Conservation (phyloP, 768 basidiomycete genomes). For the Auricularia sp. region DNA sequence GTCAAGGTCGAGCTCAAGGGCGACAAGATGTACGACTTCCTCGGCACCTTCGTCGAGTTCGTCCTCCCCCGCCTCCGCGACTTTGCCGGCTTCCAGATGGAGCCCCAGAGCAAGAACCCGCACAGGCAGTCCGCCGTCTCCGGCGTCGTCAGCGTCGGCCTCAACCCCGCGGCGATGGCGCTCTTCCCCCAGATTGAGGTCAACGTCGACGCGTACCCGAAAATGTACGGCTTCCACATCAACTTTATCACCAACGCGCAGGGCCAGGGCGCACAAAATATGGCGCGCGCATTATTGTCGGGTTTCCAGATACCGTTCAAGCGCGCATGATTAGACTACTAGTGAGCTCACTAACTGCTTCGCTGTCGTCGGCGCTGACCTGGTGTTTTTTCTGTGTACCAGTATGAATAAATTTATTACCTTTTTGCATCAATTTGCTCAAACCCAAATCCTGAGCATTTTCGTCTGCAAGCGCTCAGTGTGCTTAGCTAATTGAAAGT, state of each 20-base stretch:
- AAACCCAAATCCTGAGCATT: too few relatives aligned
- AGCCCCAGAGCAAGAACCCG: conserved; percentile 56
- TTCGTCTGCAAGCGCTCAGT: too few relatives aligned
- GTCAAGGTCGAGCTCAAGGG: conserved; percentile 88
- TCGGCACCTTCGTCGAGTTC: conserved; percentile 81
- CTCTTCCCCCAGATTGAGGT: conserved; percentile 96
- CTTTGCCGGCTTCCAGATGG: conserved; percentile 74
- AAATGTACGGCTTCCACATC: conserved; percentile 82
- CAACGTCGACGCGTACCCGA: conserved; percentile 84
- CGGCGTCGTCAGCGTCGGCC: conserved; percentile 84
- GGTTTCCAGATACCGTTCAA: conserved; percentile 89
- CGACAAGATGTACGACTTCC: conserved; percentile 90
- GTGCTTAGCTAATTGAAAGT: too few relatives aligned
- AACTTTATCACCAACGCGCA: conserved; percentile 85
- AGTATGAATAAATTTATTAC: too few relatives aligned
- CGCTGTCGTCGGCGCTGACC: not conserved
- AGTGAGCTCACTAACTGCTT: not conserved
- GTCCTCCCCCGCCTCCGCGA: conserved; percentile 91
- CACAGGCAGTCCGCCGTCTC: conserved; percentile 69
- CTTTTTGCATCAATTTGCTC: too few relatives aligned
- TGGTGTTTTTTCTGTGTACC: not conserved
- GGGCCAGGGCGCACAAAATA: conserved; percentile 85
- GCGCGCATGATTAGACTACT: conserved; percentile 20
- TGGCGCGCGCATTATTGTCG: conserved; percentile 76
- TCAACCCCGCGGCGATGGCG: conserved; percentile 73